Conservation (phyloP, 192 early-diverging fungal genomes). For the Umbelopsis isabellina region DNA sequence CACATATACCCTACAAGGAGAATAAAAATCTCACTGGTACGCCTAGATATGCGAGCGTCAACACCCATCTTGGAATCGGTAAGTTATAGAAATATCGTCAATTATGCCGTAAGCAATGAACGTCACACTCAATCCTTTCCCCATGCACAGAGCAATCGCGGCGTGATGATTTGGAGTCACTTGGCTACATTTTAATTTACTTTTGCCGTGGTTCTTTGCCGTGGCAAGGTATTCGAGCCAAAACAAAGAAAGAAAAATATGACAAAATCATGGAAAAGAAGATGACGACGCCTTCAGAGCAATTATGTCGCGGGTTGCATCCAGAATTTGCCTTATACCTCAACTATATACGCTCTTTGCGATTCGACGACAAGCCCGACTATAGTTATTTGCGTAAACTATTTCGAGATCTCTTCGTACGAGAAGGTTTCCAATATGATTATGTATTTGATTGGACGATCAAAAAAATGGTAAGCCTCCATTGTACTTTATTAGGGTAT, state of each 20-base stretch:
- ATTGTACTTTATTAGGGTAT: conserved; percentile 5
- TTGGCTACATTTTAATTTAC: conserved; percentile 92
- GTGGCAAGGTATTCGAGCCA: conserved; percentile 91
- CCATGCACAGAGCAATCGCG: conserved; percentile 77
- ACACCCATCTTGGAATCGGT: conserved; percentile 81
- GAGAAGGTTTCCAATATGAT: conserved; percentile 84
- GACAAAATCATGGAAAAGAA: conserved; percentile 96
- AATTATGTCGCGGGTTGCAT: conserved; percentile 82
- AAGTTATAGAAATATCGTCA: conserved; percentile 19
- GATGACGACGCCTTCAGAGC: conserved; percentile 86
- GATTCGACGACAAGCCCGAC: conserved; percentile 93
- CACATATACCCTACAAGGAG: conserved; percentile 91
- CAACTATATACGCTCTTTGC: conserved; percentile 81
- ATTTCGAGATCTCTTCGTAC: conserved; percentile 85
- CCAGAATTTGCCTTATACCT: conserved; percentile 88
- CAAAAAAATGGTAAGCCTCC: conserved; percentile 60
- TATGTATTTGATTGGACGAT: conserved; percentile 93
- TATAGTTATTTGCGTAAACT: conserved; percentile 88
- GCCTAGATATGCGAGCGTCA: conserved; percentile 89
- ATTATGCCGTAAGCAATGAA: background rate
- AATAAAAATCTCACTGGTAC: conserved; percentile 93
- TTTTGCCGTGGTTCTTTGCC: conserved; percentile 87
- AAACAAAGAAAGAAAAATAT: conserved; percentile 93
- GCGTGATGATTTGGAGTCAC: conserved; percentile 87
- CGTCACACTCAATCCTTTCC: background rate